These are phyloP conservation scores for Hypoxylon rickii DNA, from an alignment of 495 filamentous ascomycete genomes.

Conservation along the genomic window DNA sequence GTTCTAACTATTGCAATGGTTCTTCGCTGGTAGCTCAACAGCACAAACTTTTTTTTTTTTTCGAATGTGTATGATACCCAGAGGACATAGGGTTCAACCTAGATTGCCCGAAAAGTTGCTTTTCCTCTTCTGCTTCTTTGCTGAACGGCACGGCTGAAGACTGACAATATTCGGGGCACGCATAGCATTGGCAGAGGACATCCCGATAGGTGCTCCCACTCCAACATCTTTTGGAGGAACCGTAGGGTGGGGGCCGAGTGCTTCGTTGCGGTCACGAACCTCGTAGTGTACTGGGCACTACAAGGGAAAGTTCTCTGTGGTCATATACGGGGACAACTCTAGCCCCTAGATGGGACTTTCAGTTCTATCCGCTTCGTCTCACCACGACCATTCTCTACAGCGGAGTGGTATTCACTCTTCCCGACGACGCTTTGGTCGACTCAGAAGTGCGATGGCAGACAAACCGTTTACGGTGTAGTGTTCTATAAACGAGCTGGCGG, in stretches of 20 bases:
- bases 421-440: too few species aligned
- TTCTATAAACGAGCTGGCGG: background rate
- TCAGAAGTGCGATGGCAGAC: too few species aligned
- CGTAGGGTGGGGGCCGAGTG: too few species aligned
- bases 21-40: constrained; percentile 1
- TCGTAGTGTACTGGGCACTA: too few species aligned
- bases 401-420: too few species aligned
- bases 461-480: too few species aligned
- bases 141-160: constrained; percentile 16
- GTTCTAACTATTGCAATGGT: background rate
- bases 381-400: too few species aligned
- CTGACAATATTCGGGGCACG: constrained; percentile 14
- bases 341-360: too few species aligned
- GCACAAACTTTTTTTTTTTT: background rate
- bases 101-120: constrained; percentile 34
- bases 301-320: too few species aligned
- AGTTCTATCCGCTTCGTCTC: too few species aligned
- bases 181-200: constrained; percentile 10
- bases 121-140: constrained; percentile 8
- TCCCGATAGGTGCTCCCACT: background rate
- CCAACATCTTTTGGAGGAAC: background rate
- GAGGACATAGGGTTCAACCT: constrained; percentile 33
- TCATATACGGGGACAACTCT: too few species aligned
- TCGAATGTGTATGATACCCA: constrained; percentile 35
- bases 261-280: too few species aligned